These are phyloP conservation scores for Cydonia oblonga DNA, from an alignment of 331 rosid species.

Conservation along the genomic window DNA sequence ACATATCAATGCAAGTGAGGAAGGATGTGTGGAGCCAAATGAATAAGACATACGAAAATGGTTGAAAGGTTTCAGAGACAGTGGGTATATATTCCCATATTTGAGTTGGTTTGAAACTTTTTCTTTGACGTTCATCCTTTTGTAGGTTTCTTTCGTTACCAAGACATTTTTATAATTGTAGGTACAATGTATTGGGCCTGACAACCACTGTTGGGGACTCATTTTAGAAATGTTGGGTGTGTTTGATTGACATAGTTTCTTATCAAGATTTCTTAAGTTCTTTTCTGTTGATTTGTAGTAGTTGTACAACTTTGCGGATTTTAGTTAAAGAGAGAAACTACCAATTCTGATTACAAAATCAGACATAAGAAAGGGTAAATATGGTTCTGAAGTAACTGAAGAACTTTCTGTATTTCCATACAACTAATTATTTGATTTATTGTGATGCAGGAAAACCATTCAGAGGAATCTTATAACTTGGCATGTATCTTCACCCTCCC, in stretches of 20 bases:
- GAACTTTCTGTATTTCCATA: too few relatives aligned
- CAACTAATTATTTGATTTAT: too few relatives aligned
- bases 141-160: not conserved
- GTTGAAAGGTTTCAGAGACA: slow-evolving; percentile 91
- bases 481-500: too few relatives aligned
- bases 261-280: not conserved
- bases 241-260: slow-evolving; percentile 19
- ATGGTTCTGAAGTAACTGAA: too few relatives aligned
- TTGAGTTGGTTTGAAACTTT: not conserved
- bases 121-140: not conserved
- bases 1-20: slow-evolving; percentile 37
- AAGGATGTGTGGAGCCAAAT: slow-evolving; percentile 54
- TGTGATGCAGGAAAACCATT: too few relatives aligned
- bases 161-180: slow-evolving; percentile 22
- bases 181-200: slow-evolving; percentile 88
- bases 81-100: slow-evolving; percentile 52
- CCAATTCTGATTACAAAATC: too few relatives aligned
- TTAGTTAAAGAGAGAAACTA: too few relatives aligned
- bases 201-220: slow-evolving; percentile 75
- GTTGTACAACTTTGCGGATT: not conserved
- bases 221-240: slow-evolving; percentile 78
- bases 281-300: slow-evolving; percentile 11
- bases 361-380: too few relatives aligned
- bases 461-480: too few relatives aligned
- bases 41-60: slow-evolving; percentile 77